Conservation (phyloP, 1,284 basidiomycete genomes). For the Agaricales sp. region DNA sequence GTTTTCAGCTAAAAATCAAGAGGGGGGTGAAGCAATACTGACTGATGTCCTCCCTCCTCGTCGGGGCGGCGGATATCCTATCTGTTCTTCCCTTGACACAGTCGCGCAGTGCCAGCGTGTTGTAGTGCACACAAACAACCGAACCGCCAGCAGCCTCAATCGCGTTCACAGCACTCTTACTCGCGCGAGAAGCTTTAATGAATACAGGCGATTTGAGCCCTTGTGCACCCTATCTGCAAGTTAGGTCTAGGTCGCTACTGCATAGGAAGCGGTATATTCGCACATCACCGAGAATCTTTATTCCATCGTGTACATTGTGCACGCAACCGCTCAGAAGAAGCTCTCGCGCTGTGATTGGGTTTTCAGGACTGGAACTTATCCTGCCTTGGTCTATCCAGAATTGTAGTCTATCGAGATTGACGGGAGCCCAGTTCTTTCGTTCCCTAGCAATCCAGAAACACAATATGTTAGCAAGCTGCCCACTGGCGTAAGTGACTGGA, state of each 20-base stretch:
- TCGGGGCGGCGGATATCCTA: conserved; percentile 66
- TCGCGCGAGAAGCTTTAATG: conserved; percentile 79
- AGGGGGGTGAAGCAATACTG: conserved; percentile 19
- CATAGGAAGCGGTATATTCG: conserved; percentile 17
- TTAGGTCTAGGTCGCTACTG: conserved; percentile 6
- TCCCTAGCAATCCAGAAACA: conserved; percentile 30
- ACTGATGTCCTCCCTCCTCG: conserved; percentile 81
- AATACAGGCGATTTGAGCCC: conserved; percentile 69
- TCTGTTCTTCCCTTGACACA: conserved; percentile 67
- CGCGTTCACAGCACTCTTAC: conserved; percentile 77
- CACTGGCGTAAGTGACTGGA: conserved; percentile 3
- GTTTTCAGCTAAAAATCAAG: conserved; percentile 5
- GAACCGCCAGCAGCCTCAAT: conserved; percentile 79
- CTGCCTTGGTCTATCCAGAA: conserved; percentile 85
- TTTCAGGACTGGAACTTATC: conserved; percentile 66
- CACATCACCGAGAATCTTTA: conserved; percentile 86
- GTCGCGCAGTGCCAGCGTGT: conserved; percentile 74
- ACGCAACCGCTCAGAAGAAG: conserved; percentile 81
- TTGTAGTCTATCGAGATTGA: conserved; percentile 86
- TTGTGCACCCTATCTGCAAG: conserved; percentile 42
- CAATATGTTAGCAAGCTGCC: conserved; percentile 6
- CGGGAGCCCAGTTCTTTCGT: conserved; percentile 69
- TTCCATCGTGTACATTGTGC: conserved; percentile 81
- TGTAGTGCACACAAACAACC: conserved; percentile 90
- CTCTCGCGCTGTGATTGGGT: conserved; percentile 85